These are phyloP conservation scores for Talaromyces amestolkiae DNA, from an alignment of 2,329 filamentous ascomycete species.

Conservation along the genomic window DNA sequence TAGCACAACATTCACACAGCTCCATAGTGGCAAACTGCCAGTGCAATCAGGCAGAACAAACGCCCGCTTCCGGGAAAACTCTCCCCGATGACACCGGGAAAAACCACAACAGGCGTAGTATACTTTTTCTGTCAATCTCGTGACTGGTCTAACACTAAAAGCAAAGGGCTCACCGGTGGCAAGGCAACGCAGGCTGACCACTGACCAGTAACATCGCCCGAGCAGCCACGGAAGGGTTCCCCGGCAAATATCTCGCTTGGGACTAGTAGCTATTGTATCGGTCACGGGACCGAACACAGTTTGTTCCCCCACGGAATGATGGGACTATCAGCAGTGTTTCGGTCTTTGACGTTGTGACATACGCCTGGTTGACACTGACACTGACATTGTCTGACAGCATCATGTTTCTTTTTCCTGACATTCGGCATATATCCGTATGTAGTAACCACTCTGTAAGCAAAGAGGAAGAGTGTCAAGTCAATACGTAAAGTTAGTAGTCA, in stretches of 20 bases:
- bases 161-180: slow-evolving; percentile 5
- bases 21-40: slow-evolving; percentile 1
- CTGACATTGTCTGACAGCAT: background rate
- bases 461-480: too few species aligned
- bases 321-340: background rate
- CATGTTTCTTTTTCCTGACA: background rate
- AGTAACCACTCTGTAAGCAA: background rate
- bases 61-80: slow-evolving; percentile 1
- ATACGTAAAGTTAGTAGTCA: background rate
- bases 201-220: background rate
- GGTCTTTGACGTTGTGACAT: background rate
- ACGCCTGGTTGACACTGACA: background rate
- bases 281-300: slow-evolving; percentile 6
- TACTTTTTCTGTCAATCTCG: slow-evolving; percentile 5
- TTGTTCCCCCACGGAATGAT: background rate
- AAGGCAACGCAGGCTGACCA: background rate
- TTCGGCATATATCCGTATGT: background rate
- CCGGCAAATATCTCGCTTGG: background rate
- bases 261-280: background rate
- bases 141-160: background rate
- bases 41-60: background rate
- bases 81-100: background rate
- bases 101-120: background rate
- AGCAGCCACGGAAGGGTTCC: background rate
- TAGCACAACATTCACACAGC: background rate